These are phyloP conservation scores for Cryphonectria naterciae DNA, from an alignment of 2,329 filamentous ascomycete genomes.

Conservation along the genomic window DNA sequence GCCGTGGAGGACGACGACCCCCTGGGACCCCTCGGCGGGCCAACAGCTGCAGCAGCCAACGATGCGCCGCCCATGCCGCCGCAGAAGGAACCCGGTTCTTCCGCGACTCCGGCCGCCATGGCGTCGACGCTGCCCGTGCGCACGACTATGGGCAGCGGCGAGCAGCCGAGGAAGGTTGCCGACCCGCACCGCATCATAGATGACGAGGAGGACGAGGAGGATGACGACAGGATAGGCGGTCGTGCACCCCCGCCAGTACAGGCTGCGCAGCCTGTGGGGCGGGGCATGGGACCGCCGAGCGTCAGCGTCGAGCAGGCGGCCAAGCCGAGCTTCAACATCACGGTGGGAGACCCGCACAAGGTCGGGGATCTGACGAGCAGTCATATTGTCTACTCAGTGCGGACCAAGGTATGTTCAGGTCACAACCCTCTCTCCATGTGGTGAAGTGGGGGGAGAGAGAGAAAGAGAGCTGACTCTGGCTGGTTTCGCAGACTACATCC, in stretches of 20 bases:
- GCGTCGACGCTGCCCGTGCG: conserved; percentile 53
- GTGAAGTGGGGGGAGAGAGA: background rate
- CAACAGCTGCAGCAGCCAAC: conserved; percentile 50
- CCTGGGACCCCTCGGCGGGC: conserved; percentile 70
- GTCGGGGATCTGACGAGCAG: conserved; percentile 96
- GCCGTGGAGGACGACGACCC: conserved; percentile 75
- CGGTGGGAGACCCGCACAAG: conserved; percentile 95
- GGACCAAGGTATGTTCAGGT: conserved; percentile 71
- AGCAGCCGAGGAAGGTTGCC: conserved; percentile 45
- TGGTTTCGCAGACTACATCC: conserved; percentile 73
- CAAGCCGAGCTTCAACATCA: conserved; percentile 88
- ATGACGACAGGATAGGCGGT: conserved; percentile 47
- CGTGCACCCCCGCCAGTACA: conserved; percentile 71
- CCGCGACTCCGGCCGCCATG: conserved; percentile 19
- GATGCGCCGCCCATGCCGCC: conserved; percentile 66
- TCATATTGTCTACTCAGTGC: conserved; percentile 96
- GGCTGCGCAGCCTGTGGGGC: conserved; percentile 56
- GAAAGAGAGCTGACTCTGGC: conserved; percentile 14
- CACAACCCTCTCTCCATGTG: conserved; percentile 15
- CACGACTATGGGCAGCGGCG: conserved; percentile 55
- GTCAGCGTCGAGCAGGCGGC: conserved; percentile 91
- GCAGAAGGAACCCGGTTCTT: conserved; percentile 61
- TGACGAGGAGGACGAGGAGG: conserved; percentile 65
- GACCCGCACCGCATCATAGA: conserved; percentile 72
- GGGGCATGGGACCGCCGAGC: conserved; percentile 69